phyloP scores from a whole-genome alignment of 2,329 filamentous ascomycete genomes.

The Neonectria hederae region DNA sequence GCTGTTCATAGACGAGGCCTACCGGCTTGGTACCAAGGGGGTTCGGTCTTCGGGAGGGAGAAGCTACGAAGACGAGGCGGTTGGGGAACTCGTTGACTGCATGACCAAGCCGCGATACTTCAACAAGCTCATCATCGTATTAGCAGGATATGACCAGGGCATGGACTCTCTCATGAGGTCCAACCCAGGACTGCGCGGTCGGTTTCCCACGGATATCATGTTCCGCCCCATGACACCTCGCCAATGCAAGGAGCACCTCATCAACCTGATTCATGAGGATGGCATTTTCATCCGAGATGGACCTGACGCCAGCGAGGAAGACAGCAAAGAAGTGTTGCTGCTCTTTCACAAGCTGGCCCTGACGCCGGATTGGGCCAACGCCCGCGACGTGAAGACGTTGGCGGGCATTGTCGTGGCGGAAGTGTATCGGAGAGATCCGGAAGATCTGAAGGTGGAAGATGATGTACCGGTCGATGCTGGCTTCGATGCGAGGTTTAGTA shows the following conservation, averaged over 20 bases:
- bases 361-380: neutral
- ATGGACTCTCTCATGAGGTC: constrained; percentile 3
- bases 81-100: constrained; percentile 15
- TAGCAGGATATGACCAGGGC: constrained; percentile 20
- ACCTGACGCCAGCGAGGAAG: neutral
- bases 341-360: neutral
- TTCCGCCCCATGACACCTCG: neutral
- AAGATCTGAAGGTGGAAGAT: neutral
- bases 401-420: neutral
- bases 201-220: neutral
- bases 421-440: neutral
- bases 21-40: neutral
- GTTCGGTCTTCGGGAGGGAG: constrained; percentile 49
- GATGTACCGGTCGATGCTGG: neutral
- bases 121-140: constrained; percentile 22
- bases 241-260: neutral
- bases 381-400: neutral
- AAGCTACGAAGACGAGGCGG: constrained; percentile 7
- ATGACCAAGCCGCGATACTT: constrained; percentile 17
- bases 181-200: neutral
- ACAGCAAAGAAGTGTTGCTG: neutral
- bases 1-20: constrained; percentile 44
- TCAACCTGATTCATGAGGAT: neutral
- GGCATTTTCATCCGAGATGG: neutral
- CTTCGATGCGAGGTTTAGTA: neutral